Base-by-base conservation (phyloP, 169 alveolate genomes). In the Plasmodium sp. region DNA sequence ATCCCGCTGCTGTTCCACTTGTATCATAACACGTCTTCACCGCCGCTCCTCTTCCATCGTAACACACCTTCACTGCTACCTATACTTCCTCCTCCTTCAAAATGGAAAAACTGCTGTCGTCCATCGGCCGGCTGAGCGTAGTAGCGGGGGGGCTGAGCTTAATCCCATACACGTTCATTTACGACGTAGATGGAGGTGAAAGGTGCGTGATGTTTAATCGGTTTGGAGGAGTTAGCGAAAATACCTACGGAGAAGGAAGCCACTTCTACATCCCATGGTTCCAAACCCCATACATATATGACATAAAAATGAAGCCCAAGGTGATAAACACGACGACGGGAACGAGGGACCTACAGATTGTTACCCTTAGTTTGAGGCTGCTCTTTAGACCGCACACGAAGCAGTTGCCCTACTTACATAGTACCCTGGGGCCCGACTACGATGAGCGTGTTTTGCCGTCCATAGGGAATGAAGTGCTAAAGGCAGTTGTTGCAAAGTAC, bases 371-470 rank as follows among this genome's bases (percentile, higher is more conserved):
- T 77, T 96, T 99, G 56, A 97, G 99, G 83, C 97, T 99, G 72
- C 96, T 99, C 48, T 99, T 97, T 94, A 96, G 99, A 45, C 99
- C 99, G 12, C 96, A 83, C 93, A 97, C 93, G 84, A 98, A 96
- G 51, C 98, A 95, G 94, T 98, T 97, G 84, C 99, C 99, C 12
- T 95, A 98, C 51, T 74, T 99, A 12, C 99, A 99, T 94, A 97
- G 98, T 96, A 97, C 97, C 84, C 93, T 99, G 36, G 99, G 99
- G 22, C 98, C 98, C n/a, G 99, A 99, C 95, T 99, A 98, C 93
- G 99, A 99, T 94, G 99, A 98, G 83, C 96, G 99, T 71, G 99
- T 99, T 56, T 97, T 99, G 43, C 99, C 99, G 5, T 99, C 99
- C 1, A 98, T 99, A 84, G 99, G 99, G 74, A 99, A 99, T 96